Evolutionary conservation across 305 asterid species (phyloP).

Genomic region (Striga hermonthica): DNA sequence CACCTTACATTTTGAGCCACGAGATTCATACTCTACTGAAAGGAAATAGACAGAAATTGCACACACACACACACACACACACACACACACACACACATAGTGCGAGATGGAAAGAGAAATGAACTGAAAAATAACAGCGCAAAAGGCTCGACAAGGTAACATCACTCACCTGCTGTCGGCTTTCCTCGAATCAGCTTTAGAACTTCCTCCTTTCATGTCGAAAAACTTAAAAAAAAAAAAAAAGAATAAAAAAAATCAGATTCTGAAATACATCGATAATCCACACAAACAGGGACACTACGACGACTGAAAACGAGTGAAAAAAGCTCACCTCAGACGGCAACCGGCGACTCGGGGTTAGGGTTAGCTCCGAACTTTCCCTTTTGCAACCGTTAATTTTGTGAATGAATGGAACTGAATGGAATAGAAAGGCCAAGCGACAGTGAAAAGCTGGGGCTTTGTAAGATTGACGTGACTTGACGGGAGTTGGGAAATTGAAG

Average conservation of each 20-base stretch:
- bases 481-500: slow-evolving; percentile 28
- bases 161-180: slow-evolving; percentile 50
- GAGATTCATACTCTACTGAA: too few species aligned
- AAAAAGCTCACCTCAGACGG: slow-evolving; percentile 28
- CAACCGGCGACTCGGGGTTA: slow-evolving; percentile 33
- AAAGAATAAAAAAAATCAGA: slow-evolving; percentile 7
- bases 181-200: slow-evolving; percentile 55
- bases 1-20: too few species aligned
- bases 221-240: slow-evolving; percentile 12
- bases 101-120: neutral
- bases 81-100: neutral
- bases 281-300: neutral
- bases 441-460: slow-evolving; percentile 1
- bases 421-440: neutral
- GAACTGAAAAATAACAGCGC: neutral
- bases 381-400: neutral
- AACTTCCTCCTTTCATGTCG: slow-evolving; percentile 61
- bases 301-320: neutral
- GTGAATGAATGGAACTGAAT: slow-evolving; percentile 17
- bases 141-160: neutral
- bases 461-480: slow-evolving; percentile 21
- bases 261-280: slow-evolving; percentile 4
- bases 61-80: slow-evolving; percentile 4
- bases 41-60: too few species aligned
- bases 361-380: slow-evolving; percentile 21